Evolutionary conservation across 2,329 filamentous ascomycete genomes (phyloP), one percentile per base, ranked within the genome.

Genomic region (Ophiocordyceps robertsii): DNA sequence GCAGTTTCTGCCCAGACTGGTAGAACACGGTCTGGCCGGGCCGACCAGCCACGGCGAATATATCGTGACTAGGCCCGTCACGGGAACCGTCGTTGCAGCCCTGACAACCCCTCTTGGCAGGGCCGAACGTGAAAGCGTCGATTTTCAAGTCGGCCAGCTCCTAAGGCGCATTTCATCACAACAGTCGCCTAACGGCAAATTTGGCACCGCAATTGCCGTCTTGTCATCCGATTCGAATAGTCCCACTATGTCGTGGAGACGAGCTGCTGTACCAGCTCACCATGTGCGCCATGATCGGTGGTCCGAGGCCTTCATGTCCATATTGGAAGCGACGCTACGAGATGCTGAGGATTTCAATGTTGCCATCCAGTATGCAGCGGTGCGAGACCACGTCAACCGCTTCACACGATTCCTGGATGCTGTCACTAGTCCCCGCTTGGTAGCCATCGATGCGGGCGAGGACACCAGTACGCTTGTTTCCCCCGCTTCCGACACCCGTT

Each of bases 311-410:
- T 82, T 82, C 43, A 67, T 73, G 33, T 60, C 64, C 3, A 56
- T 81, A 43, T 54, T 80, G 9, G 77, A 81, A 48, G 64, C 65
- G 1, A 60, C 75, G 3, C 55, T 81, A 16, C 63, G 74, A 10
- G 78, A 81, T 47, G 74, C 68, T 1, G 77, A 82, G 53, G 76
- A 80, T 47, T 67, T 74, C 60, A 65, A 68, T 1, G 65, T 82
- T 4, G 67, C 69, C 21, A 59, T 81, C n/a, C 68, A 69, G 4
- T 82, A 81, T 49, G 63, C 68, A 21, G 57, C 64, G 5, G 68
- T 82, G 3, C 64, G 77, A 39, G 56, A 58, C 12, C 70, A 75
- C n/a, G 70, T 74, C 43, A 54, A 61, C 32, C 64, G 70, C 11
- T 63, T 77, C 24, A 56, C 63, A 11, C 62, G 69, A 43, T 44